Percentiles rank a stretch among this genome's conserved stretches.
phyloP scores from a whole-genome alignment of 345 rosid genomes.

The Carallia brachiata region DNA sequence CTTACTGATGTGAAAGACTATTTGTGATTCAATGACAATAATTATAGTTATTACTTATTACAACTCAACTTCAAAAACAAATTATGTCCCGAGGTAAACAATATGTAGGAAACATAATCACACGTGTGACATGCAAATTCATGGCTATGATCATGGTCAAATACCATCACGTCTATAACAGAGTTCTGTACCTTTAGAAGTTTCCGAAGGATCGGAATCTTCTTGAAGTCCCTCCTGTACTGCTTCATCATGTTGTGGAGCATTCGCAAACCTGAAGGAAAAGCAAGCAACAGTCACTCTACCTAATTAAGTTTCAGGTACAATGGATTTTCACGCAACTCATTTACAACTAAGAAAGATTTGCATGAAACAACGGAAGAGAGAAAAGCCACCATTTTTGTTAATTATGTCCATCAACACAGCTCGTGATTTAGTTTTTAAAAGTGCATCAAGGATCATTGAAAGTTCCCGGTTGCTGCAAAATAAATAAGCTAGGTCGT shows the following conservation, averaged over 20 bases:
- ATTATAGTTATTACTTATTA: too few relatives aligned
- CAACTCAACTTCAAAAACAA: too few relatives aligned
- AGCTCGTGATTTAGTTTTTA: slow-evolving; percentile 84
- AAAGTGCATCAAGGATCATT: slow-evolving; percentile 97
- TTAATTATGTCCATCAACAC: slow-evolving; percentile 77
- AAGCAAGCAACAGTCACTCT: slow-evolving; percentile 17
- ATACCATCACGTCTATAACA: not conserved
- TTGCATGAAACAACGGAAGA: slow-evolving; percentile 6
- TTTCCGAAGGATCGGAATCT: slow-evolving; percentile 94
- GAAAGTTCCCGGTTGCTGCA: slow-evolving; percentile 98
- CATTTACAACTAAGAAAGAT: slow-evolving; percentile 11
- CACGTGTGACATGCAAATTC: not conserved
- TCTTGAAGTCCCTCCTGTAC: slow-evolving; percentile 82
- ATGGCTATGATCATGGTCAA: not conserved
- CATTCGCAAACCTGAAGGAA: slow-evolving; percentile 80
- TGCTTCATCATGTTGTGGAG: slow-evolving; percentile 95
- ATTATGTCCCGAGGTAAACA: too few relatives aligned
- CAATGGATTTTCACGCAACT: not conserved
- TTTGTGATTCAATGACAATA: too few relatives aligned
- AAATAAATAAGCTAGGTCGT: slow-evolving; percentile 27
- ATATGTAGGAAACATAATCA: too few relatives aligned
- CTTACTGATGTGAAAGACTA: too few relatives aligned
- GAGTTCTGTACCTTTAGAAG: slow-evolving; percentile 72
- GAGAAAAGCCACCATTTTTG: slow-evolving; percentile 70
- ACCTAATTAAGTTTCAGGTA: slow-evolving; percentile 11